Evolutionary conservation across 139 green algal species (phyloP), one percentile per base, ranked within the genome.

Genomic region (Edaphochlamys debaryana): DNA sequence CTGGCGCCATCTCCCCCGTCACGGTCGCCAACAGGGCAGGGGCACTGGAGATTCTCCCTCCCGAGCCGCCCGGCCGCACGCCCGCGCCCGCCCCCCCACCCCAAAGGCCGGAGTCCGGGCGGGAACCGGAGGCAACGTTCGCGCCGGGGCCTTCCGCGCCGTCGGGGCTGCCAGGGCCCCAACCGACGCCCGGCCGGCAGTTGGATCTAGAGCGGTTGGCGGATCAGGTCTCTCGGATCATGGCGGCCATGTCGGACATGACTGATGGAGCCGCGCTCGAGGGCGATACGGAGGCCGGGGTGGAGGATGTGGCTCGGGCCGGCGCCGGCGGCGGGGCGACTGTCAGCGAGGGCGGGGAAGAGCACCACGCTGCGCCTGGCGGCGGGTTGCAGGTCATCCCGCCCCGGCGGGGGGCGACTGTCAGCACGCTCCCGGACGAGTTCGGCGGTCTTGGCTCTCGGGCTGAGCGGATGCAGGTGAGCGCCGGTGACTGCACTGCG

Each of bases 151-250:
- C 56, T 6, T 11, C 37, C 30, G 38, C 37, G 73, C 56, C 41
- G 58, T 30, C 30, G 40, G 8, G 0, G 34, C 19, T 25, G 71
- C 22, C 40, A 38, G 38, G 15, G 30, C 54, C 75, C 30, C 60
- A 60, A 3, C 75, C 60, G 5, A 81, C 75, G 29, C 60, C 75
- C 0, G 58, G 75, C 0, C 60, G 75, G 4, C 64, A 81, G 19
- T 19, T 81, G 75, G 75, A 81, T n/a, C n/a, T 81, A 0, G 60
- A 81, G 40, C 36, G 48, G 60, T 41, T 81, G 0, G 60, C 75
- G 75, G 62, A 71, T 6, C 75, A 81, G 60, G 60, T 81, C n/a
- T n/a, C 36, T 2, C 60, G 75, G 5, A 81, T 81, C n/a, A 81
- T 81, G 75, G 4, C 58, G 13, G 58, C 58, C 41, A 8, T 80